These are phyloP conservation scores for Colletotrichum sp. DNA, from an alignment of 2,329 filamentous ascomycete genomes.

Conservation along the genomic window DNA sequence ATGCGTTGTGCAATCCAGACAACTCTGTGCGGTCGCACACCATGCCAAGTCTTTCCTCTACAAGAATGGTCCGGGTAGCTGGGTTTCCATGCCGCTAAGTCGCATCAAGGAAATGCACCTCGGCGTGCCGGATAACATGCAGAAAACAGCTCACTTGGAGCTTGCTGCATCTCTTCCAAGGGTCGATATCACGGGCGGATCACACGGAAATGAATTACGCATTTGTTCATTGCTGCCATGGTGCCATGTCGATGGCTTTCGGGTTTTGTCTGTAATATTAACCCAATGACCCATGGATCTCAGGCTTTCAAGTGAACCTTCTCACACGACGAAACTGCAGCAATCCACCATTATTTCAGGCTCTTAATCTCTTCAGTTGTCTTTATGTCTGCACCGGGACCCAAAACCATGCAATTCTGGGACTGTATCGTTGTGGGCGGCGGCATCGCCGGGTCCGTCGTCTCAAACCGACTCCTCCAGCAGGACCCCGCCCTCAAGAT, in stretches of 20 bases:
- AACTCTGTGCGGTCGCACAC: neutral
- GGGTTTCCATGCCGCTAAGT: neutral
- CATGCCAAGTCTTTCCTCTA: rapidly evolving
- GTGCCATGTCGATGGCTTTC: no score
- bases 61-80: rapidly evolving
- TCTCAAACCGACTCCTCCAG: conserved; percentile 35
- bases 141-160: neutral
- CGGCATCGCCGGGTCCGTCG: conserved; percentile 38
- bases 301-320: no score
- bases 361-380: rapidly evolving
- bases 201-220: neutral
- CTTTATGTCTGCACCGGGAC: neutral
- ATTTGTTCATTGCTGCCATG: no score
- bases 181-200: neutral
- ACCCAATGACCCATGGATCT: no score
- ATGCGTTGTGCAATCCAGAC: no score
- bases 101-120: rapidly evolving
- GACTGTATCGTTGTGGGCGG: conserved; percentile 45
- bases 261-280: no score
- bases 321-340: no score
- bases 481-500: conserved; percentile 30
- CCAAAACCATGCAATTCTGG: conserved; percentile 4
- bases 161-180: neutral
- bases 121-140: rapidly evolving
- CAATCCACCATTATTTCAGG: rapidly evolving